phyloP scores from a whole-genome alignment of 805 yeast species.

The Spathaspora sp. region DNA sequence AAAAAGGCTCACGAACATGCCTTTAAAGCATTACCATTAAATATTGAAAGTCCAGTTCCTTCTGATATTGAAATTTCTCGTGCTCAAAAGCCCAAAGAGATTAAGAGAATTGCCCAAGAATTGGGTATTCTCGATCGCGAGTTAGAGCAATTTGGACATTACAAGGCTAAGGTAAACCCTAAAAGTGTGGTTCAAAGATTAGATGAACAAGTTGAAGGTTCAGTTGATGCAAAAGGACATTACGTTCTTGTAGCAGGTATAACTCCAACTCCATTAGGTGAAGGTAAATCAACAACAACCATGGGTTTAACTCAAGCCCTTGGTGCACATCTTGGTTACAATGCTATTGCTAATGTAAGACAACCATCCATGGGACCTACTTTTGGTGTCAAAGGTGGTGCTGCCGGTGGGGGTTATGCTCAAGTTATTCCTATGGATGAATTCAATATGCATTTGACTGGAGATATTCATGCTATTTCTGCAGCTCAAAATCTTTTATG shows the following conservation, averaged over 20 bases:
- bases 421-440: conserved; percentile 99
- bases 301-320: conserved; percentile 96
- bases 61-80: conserved; percentile 89
- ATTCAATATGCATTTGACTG: conserved; percentile 95
- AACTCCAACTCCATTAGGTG: conserved; percentile 97
- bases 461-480: conserved; percentile 95
- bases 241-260: conserved; percentile 94
- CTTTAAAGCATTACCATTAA: conserved; percentile 55
- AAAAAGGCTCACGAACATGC: conserved; percentile 45
- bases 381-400: conserved; percentile 98
- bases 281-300: conserved; percentile 96
- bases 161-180: conserved; percentile 81
- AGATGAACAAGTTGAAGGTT: conserved; percentile 58
- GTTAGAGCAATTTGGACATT: conserved; percentile 83
- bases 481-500: conserved; percentile 92
- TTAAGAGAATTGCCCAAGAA: conserved; percentile 71
- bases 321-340: conserved; percentile 82
- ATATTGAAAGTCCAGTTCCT: conserved; percentile 65
- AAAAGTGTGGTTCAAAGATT: conserved; percentile 62
- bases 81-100: conserved; percentile 81
- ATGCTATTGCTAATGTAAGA: conserved; percentile 90
- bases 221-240: conserved; percentile 65
- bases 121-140: conserved; percentile 76
- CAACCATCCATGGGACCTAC: conserved; percentile 99
- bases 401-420: conserved; percentile 98